A percentile compares a stretch with the other conserved stretches of the same genome.
These are phyloP conservation scores for Psilocybe tampanensis DNA, from an alignment of 768 basidiomycete genomes.

Conservation along the genomic window DNA sequence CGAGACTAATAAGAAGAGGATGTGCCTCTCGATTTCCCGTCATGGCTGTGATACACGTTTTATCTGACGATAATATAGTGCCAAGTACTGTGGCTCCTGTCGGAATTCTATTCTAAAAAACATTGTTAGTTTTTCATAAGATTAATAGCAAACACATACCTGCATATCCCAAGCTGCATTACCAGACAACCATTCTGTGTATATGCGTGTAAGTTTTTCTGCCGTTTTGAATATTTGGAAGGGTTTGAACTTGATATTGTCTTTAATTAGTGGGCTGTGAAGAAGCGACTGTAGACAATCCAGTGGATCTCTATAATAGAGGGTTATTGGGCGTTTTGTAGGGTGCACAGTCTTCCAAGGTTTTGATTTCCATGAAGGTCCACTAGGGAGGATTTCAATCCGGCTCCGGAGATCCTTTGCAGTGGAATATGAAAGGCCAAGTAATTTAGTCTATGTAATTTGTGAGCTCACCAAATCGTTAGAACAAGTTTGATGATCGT, in stretches of 20 bases:
- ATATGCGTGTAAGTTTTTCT: slow-evolving; percentile 12
- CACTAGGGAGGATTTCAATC: slow-evolving; percentile 28
- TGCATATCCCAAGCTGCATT: slow-evolving; percentile 22
- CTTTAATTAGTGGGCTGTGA: slow-evolving; percentile 22
- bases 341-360: slow-evolving; percentile 12
- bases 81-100: slow-evolving; percentile 30
- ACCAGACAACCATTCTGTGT: slow-evolving; percentile 23
- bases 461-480: not conserved
- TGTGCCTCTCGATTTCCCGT: slow-evolving; percentile 33
- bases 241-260: slow-evolving; percentile 23
- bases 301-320: slow-evolving; percentile 30
- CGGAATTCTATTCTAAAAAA: slow-evolving; percentile 19
- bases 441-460: not conserved
- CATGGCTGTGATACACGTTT: slow-evolving; percentile 32
- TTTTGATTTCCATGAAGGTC: slow-evolving; percentile 26
- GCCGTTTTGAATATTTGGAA: slow-evolving; percentile 13
- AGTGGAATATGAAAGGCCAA: slow-evolving; percentile 23
- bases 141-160: slow-evolving; percentile 13
- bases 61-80: slow-evolving; percentile 31
- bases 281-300: slow-evolving; percentile 31
- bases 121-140: not conserved
- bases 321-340: slow-evolving; percentile 24
- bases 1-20: slow-evolving; percentile 30
- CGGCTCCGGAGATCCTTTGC: slow-evolving; percentile 27
- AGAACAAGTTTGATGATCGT: not conserved